phyloP scores from a whole-genome alignment of 139 green algal species.

The Chlorella sp. region DNA sequence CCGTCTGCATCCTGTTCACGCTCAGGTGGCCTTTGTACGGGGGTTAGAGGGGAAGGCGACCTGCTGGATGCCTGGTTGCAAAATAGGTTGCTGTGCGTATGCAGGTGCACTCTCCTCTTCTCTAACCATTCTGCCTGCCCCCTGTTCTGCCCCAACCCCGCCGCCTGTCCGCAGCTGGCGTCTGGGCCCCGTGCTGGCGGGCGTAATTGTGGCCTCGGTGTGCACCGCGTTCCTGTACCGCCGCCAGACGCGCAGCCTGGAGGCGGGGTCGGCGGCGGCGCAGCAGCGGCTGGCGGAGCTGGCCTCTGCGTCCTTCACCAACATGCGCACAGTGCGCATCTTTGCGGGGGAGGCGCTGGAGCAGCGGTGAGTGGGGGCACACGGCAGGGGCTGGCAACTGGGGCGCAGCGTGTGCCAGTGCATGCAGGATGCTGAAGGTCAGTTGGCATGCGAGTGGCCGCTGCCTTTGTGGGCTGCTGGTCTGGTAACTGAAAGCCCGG shows the following conservation, averaged over 20 bases:
- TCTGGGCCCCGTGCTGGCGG: constrained; percentile 80
- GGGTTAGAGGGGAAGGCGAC: no score
- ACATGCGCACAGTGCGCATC: constrained; percentile 69
- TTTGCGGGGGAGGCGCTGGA: constrained; percentile 90
- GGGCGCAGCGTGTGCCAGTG: no score
- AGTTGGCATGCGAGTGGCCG: no score
- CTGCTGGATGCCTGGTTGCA: no score
- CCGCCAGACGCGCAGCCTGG: constrained; percentile 66
- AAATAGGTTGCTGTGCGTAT: no score
- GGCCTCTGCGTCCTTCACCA: constrained; percentile 30
- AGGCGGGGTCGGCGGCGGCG: constrained; percentile 53
- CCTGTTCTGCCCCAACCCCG: background rate
- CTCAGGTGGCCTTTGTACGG: no score
- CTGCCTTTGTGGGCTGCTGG: no score
- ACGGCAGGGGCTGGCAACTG: no score
- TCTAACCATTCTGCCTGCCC: background rate
- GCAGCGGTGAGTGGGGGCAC: constrained; percentile 47
- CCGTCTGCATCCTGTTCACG: constrained; percentile 64
- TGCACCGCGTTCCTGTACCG: constrained; percentile 81
- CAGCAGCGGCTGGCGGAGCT: constrained; percentile 76
- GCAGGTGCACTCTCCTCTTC: no score
- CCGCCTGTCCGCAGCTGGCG: constrained; percentile 53
- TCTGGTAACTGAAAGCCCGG: no score
- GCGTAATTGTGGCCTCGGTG: constrained; percentile 82
- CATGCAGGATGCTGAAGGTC: no score